Evolutionary conservation across 2,329 filamentous ascomycete genomes (phyloP).

Genomic region (Didymella arachidicola): DNA sequence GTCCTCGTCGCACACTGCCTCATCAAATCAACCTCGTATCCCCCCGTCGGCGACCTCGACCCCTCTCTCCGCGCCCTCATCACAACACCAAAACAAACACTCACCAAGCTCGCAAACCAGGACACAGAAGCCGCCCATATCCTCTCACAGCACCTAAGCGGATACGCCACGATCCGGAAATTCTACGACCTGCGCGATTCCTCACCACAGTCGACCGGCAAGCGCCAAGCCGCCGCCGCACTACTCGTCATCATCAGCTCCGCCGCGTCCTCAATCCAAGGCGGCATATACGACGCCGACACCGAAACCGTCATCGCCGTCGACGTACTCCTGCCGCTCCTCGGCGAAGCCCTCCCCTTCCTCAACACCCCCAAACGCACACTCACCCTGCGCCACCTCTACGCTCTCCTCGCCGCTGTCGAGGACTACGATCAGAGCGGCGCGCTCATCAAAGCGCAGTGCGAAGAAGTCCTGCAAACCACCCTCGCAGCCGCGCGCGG

Average conservation of each 20-base stretch:
- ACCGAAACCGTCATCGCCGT: constrained; percentile 86
- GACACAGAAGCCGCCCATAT: constrained; percentile 85
- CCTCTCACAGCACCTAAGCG: constrained; percentile 84
- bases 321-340: constrained; percentile 81
- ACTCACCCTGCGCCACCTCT: constrained; percentile 76
- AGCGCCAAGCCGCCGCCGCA: constrained; percentile 74
- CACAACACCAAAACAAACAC: constrained; percentile 72
- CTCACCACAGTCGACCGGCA: constrained; percentile 64
- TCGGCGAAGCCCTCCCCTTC: constrained; percentile 84
- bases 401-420: constrained; percentile 76
- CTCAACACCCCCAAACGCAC: constrained; percentile 68
- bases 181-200: constrained; percentile 89
- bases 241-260: constrained; percentile 85
- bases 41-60: constrained; percentile 75
- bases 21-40: constrained; percentile 83
- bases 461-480: constrained; percentile 79
- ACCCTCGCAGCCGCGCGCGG: constrained; percentile 74
- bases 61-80: constrained; percentile 74
- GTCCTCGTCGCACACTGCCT: constrained; percentile 87
- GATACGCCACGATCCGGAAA: constrained; percentile 87
- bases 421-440: constrained; percentile 82
- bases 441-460: constrained; percentile 73
- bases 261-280: constrained; percentile 88
- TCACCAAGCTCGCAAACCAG: constrained; percentile 74
- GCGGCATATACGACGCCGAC: constrained; percentile 83